A percentile compares a stretch with the other conserved stretches of the same genome.
Conservation (phyloP, 2,329 filamentous ascomycete genomes). For the Drechslerella stenobrocha region DNA sequence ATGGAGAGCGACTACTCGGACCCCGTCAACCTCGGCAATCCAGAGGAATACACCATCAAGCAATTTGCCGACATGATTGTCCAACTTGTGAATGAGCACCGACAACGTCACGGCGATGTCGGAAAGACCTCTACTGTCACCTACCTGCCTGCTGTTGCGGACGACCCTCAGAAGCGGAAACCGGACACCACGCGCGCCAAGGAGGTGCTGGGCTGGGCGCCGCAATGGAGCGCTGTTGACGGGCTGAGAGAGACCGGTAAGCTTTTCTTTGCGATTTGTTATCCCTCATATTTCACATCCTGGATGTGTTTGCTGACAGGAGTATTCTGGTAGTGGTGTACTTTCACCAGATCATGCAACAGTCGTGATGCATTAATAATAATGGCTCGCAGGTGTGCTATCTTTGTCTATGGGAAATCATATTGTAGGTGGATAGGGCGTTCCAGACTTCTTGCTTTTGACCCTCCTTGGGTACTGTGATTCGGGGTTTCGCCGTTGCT, state of each 20-base stretch:
- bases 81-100: slow-evolving; percentile 48
- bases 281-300: not conserved
- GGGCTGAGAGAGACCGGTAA: slow-evolving; percentile 53
- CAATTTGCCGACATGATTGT: slow-evolving; percentile 53
- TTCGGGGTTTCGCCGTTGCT: not conserved
- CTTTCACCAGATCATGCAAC: slow-evolving; percentile 7
- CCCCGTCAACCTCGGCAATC: slow-evolving; percentile 54
- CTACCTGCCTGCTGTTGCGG: slow-evolving; percentile 50
- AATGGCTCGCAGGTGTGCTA: not conserved
- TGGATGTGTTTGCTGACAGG: not conserved
- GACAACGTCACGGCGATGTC: slow-evolving; percentile 22
- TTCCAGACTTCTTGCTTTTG: not conserved
- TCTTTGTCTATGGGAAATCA: not conserved
- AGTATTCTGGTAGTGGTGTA: not conserved
- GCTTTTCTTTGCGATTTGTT: slow-evolving; percentile 20
- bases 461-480: not conserved
- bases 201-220: slow-evolving; percentile 52
- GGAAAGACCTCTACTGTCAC: slow-evolving; percentile 43
- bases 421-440: slow-evolving; percentile 5
- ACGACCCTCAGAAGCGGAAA: slow-evolving; percentile 52
- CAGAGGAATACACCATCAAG: slow-evolving; percentile 53
- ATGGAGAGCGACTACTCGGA: slow-evolving; percentile 53
- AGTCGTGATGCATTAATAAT: slow-evolving; percentile 2
- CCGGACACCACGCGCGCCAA: slow-evolving; percentile 53
- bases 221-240: slow-evolving; percentile 50